phyloP scores from a whole-genome alignment of 805 yeast species.

The Metschnikowia vanudenii region DNA sequence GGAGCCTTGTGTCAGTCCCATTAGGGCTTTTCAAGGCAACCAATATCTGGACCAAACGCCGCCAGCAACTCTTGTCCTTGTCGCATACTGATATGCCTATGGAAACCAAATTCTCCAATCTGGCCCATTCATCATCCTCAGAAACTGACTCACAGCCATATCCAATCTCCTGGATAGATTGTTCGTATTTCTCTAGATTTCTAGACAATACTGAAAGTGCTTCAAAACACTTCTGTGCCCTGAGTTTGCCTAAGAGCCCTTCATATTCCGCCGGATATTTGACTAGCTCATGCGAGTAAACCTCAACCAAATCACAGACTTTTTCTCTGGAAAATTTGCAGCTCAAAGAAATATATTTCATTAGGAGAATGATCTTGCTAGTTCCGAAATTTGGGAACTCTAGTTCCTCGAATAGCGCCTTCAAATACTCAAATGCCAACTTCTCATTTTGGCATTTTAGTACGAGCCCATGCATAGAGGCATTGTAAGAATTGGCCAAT shows the following conservation, averaged over 20 bases:
- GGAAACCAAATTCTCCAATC: constrained; percentile 4
- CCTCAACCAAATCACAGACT: constrained; percentile 18
- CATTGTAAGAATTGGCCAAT: constrained; percentile 36
- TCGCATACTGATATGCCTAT: constrained; percentile 14
- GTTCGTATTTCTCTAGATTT: constrained; percentile 21
- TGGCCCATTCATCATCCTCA: not conserved
- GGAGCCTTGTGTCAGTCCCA: not conserved
- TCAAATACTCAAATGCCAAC: constrained; percentile 32
- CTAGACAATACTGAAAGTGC: constrained; percentile 32
- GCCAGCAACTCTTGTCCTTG: constrained; percentile 31
- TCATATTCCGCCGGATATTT: constrained; percentile 1
- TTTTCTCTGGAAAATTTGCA: constrained; percentile 19
- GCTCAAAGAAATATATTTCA: constrained; percentile 27
- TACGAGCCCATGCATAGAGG: constrained; percentile 39
- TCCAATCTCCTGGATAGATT: constrained; percentile 35
- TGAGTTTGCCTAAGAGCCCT: constrained; percentile 19
- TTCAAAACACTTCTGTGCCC: constrained; percentile 25
- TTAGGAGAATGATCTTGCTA: constrained; percentile 8
- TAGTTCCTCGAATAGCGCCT: constrained; percentile 22
- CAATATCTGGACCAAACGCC: constrained; percentile 25
- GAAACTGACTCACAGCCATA: constrained; percentile 28
- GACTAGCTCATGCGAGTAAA: constrained; percentile 11
- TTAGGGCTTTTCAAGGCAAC: constrained; percentile 20
- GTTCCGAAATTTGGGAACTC: not conserved
- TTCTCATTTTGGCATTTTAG: constrained; percentile 26